These are phyloP conservation scores for Elaeis guineensis DNA, from an alignment of 176 grass and related monocot genomes.

Conservation along the genomic window DNA sequence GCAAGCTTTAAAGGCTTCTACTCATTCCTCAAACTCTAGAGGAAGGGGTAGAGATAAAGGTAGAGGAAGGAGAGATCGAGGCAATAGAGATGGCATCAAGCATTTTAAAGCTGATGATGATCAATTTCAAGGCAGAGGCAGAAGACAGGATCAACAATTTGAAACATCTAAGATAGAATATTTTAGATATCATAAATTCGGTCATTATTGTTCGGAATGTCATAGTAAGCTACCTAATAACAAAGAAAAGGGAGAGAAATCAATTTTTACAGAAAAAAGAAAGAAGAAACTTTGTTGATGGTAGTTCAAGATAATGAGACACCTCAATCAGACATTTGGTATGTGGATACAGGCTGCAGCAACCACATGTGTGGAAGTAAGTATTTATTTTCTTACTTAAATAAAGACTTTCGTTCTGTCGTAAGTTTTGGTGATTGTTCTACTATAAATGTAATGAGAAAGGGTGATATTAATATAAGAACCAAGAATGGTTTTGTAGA, in stretches of 20 bases:
- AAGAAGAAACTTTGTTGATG: background rate
- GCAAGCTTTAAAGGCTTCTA: background rate
- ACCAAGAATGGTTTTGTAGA: background rate
- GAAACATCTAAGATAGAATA: background rate
- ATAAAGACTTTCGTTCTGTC: background rate
- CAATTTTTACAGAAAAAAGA: background rate
- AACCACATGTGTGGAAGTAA: slow-evolving; percentile 1
- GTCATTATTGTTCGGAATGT: background rate
- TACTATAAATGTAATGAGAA: background rate
- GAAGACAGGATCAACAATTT: background rate
- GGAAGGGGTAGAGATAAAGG: background rate
- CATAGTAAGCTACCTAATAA: background rate
- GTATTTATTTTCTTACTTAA: background rate
- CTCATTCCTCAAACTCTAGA: background rate
- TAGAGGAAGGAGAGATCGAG: background rate
- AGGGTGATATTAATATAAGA: background rate
- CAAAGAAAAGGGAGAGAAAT: background rate
- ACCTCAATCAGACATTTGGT: background rate
- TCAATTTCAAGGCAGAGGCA: background rate
- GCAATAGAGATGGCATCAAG: background rate
- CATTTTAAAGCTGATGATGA: too few species aligned
- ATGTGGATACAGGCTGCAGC: background rate
- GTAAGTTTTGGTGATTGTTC: background rate
- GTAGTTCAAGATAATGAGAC: background rate
- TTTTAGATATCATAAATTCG: background rate